These are phyloP conservation scores for Candida manassasensis DNA, from an alignment of 805 yeast species.

Conservation along the genomic window DNA sequence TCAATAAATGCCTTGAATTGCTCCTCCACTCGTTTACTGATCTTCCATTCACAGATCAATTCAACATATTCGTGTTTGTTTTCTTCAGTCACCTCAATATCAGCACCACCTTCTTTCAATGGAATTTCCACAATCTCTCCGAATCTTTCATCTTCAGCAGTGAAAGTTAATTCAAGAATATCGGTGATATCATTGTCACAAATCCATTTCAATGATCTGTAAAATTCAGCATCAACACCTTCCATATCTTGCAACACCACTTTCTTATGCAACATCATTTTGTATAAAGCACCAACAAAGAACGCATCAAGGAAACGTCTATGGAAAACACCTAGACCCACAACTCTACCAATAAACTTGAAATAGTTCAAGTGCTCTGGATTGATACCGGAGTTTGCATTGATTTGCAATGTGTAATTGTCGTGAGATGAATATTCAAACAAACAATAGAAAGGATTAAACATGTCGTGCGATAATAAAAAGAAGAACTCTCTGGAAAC, in stretches of 20 bases:
- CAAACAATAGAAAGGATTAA: slow-evolving; percentile 94
- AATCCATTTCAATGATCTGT: slow-evolving; percentile 92
- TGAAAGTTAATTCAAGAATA: slow-evolving; percentile 81
- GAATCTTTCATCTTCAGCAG: slow-evolving; percentile 87
- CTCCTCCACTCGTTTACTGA: slow-evolving; percentile 86
- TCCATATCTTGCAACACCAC: slow-evolving; percentile 96
- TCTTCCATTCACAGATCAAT: slow-evolving; percentile 92
- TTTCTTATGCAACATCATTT: slow-evolving; percentile 94
- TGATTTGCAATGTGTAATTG: slow-evolving; percentile 94
- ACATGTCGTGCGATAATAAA: slow-evolving; percentile 95
- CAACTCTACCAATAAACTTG: slow-evolving; percentile 97
- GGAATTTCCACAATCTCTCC: slow-evolving; percentile 90
- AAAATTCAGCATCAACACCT: slow-evolving; percentile 96
- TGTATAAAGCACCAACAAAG: slow-evolving; percentile 96
- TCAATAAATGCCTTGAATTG: slow-evolving; percentile 95
- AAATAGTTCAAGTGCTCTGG: slow-evolving; percentile 98
- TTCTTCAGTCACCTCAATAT: slow-evolving; percentile 90
- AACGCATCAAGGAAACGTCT: slow-evolving; percentile 96
- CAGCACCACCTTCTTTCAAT: slow-evolving; percentile 80
- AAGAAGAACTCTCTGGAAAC: slow-evolving; percentile 98
- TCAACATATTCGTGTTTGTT: slow-evolving; percentile 95
- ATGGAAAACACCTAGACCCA: slow-evolving; percentile 97
- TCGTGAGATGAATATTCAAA: slow-evolving; percentile 98
- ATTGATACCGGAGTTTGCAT: slow-evolving; percentile 93
- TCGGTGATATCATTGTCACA: slow-evolving; percentile 86